Evolutionary conservation across 352 stramenopile genomes (phyloP).

Genomic region (Globisporangium barbulae): DNA sequence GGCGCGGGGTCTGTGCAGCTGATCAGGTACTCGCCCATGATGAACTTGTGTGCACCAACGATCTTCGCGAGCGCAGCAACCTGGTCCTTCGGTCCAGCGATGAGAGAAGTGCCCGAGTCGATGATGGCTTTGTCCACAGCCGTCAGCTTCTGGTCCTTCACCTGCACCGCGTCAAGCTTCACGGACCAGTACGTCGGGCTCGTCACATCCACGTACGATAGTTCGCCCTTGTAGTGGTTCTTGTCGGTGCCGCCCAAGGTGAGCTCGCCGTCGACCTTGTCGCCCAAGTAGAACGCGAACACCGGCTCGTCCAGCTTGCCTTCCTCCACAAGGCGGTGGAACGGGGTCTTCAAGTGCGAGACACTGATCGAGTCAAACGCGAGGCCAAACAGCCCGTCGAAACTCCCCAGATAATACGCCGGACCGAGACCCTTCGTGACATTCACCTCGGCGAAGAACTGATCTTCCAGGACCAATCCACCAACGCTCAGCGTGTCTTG

Average conservation of each 20-base stretch:
- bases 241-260: conserved; percentile 42
- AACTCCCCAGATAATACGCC: conserved; percentile 88
- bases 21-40: conserved; percentile 92
- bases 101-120: conserved; percentile 24
- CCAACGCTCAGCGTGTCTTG: conserved; percentile 51
- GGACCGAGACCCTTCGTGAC: conserved; percentile 89
- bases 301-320: conserved; percentile 61
- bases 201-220: conserved; percentile 57
- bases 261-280: conserved; percentile 29
- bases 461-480: conserved; percentile 29
- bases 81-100: conserved; percentile 18
- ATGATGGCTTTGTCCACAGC: conserved; percentile 22
- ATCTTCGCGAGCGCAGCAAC: conserved; percentile 20
- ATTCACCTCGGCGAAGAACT: conserved; percentile 86
- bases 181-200: conserved; percentile 23
- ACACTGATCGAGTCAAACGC: conserved; percentile 86
- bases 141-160: conserved; percentile 24
- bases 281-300: conserved; percentile 90
- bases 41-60: conserved; percentile 74
- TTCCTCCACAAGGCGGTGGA: conserved; percentile 85
- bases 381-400: conserved; percentile 92
- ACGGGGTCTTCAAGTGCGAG: conserved; percentile 75
- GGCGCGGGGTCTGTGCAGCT: conserved; percentile 83
- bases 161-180: conserved; percentile 37
- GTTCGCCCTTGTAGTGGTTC: conserved; percentile 84